Conservation (phyloP, 257 asterid species). For the Phtheirospermum japonicum region DNA sequence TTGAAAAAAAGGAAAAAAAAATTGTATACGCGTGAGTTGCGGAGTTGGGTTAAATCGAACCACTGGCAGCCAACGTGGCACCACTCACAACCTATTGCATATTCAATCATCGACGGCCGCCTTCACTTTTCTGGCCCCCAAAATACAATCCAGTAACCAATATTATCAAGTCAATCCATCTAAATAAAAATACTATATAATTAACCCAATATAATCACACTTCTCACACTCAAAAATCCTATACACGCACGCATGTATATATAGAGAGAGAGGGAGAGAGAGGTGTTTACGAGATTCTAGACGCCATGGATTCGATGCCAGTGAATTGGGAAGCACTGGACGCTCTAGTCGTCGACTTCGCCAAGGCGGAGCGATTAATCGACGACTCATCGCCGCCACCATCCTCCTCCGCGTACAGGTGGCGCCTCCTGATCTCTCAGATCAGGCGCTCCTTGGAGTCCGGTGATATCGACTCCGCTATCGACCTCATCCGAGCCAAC, state of each 20-base stretch:
- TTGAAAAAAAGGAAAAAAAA: no score
- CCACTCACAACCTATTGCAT: slow-evolving; percentile 23
- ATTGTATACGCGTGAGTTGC: no score
- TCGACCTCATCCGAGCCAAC: slow-evolving; percentile 57
- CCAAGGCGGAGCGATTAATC: slow-evolving; percentile 77
- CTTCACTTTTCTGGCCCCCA: background rate
- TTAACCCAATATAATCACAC: background rate
- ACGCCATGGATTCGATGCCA: slow-evolving; percentile 60
- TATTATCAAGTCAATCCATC: background rate
- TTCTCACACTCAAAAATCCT: background rate
- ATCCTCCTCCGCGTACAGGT: slow-evolving; percentile 64
- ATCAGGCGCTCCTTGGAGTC: slow-evolving; percentile 69
- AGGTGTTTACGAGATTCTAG: slow-evolving; percentile 18
- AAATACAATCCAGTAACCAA: no score
- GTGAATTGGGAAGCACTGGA: slow-evolving; percentile 97
- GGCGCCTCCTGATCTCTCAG: slow-evolving; percentile 79
- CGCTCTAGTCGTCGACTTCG: slow-evolving; percentile 83
- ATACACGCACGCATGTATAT: no score
- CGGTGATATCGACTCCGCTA: slow-evolving; percentile 80
- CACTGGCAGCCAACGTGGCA: slow-evolving; percentile 33
- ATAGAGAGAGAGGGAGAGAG: no score
- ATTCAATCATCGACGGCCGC: slow-evolving; percentile 28
- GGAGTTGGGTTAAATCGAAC: background rate
- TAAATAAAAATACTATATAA: background rate
- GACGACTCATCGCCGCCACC: slow-evolving; percentile 54